Evolutionary conservation across 2,329 filamentous ascomycete species (phyloP), one percentile per base, ranked within the genome.

Genomic region (Aureobasidium leucospermi): DNA sequence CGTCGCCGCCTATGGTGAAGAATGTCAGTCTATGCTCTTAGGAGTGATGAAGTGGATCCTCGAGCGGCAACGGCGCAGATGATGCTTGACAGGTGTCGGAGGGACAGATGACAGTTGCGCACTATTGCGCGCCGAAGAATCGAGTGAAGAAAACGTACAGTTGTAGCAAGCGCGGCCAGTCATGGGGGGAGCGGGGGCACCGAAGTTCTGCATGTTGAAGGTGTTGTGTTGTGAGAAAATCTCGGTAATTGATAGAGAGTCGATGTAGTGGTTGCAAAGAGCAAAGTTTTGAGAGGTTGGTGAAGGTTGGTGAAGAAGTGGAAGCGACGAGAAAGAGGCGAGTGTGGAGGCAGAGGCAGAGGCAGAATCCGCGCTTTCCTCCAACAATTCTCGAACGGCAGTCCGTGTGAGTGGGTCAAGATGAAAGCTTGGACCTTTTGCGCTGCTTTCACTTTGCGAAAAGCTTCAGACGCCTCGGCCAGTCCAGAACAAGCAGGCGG

Each of bases 111-210:
- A 59, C 62, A 64, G 61, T 47, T 48, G 43, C 45, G 39, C 45
- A 41, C 11, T 16, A 31, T 7, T 16, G 39, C 39, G 51, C 39
- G 15, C 28, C 23, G 9, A 15, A 29, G 13, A 36, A 15, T 42
- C 15, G 36, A 34, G 45, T 51, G 45, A 49, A 49, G 45, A 41
- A 36, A 47, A 79, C 79, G 74, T 69, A 82, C 81, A 83, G 73
- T 82, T 83, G 73, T 81, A 83, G 74, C 81, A 83, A 67, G 78
- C 79, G 71, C 80, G 79, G 65, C 74, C 74, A 66, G 75, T 75
- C 63, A 65, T 65, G 63, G 72, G 62, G 61, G 64, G 61, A 38
- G 63, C 60, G 60, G 65, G 51, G 49, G 62, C 65, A 66, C 63
- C 66, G 61, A 75, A 75, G 66, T 73, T 78, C 65, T 81, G 79